phyloP scores from a whole-genome alignment of 768 basidiomycete genomes.

The Cubamyces lactineus region DNA sequence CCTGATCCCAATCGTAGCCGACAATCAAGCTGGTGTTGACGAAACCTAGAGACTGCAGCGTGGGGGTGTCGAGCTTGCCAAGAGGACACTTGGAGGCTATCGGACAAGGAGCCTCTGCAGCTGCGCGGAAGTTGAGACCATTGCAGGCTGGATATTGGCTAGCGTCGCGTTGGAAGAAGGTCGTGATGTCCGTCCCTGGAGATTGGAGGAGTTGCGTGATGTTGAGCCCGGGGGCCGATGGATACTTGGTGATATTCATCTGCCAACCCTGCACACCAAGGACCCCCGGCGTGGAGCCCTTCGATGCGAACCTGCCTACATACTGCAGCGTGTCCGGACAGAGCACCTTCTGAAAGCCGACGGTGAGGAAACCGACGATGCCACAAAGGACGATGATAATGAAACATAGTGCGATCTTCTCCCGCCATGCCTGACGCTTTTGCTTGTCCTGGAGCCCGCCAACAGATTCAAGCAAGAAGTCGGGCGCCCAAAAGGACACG shows the following conservation, averaged over 20 bases:
- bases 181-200: constrained; percentile 91
- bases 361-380: constrained; percentile 86
- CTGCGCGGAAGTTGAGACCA: constrained; percentile 64
- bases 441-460: constrained; percentile 82
- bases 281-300: constrained; percentile 62
- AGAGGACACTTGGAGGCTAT: constrained; percentile 67
- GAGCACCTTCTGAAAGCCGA: constrained; percentile 90
- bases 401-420: constrained; percentile 93
- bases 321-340: constrained; percentile 69
- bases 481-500: constrained; percentile 91
- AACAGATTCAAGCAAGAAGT: constrained; percentile 67
- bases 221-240: constrained; percentile 52
- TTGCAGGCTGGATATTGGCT: constrained; percentile 68
- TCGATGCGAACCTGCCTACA: constrained; percentile 44
- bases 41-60: constrained; percentile 64
- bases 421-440: constrained; percentile 91
- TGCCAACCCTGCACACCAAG: constrained; percentile 78
- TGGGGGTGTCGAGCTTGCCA: constrained; percentile 57
- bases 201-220: constrained; percentile 56
- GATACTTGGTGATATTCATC: constrained; percentile 69
- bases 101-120: constrained; percentile 73
- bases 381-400: constrained; percentile 81
- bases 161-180: constrained; percentile 72
- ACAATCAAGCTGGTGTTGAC: constrained; percentile 67
- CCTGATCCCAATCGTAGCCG: constrained; percentile 93